A percentile compares a stretch with the other conserved stretches of the same genome.
phyloP scores from a whole-genome alignment of 2,329 filamentous ascomycete species.

The Davidsoniella australis region DNA sequence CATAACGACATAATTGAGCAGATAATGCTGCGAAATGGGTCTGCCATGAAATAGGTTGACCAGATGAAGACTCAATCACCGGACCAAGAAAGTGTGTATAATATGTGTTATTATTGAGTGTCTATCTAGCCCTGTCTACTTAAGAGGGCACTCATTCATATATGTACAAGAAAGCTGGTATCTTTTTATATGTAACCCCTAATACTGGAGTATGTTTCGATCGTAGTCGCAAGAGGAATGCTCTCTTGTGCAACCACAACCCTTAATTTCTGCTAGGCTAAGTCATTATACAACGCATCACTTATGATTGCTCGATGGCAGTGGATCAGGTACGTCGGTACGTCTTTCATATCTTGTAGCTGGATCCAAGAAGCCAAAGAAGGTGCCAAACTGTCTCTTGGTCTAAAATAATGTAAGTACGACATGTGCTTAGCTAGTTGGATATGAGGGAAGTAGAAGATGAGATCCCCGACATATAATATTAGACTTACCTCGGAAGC shows the following conservation, averaged over 20 bases:
- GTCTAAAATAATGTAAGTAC: conserved; percentile 3
- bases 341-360: conserved; percentile 27
- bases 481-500: conserved; percentile 23
- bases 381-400: conserved; percentile 16
- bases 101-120: not conserved
- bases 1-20: no score
- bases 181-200: no score
- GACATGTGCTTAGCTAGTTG: not conserved
- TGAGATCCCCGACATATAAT: not conserved
- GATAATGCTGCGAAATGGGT: no score
- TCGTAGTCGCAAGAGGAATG: not conserved
- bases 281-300: no score
- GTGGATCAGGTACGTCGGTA: conserved; percentile 20
- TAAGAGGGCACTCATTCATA: not conserved
- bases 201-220: not conserved
- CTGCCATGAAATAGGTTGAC: no score
- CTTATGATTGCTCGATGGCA: conserved; percentile 7
- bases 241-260: no score
- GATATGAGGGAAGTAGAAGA: not conserved
- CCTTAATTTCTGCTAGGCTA: no score
- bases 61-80: no score
- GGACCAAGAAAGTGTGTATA: no score
- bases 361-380: conserved; percentile 25
- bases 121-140: not conserved
- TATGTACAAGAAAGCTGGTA: no score